Conservation (phyloP, 2,329 filamentous ascomycete species). For the Xylaria polymorpha region DNA sequence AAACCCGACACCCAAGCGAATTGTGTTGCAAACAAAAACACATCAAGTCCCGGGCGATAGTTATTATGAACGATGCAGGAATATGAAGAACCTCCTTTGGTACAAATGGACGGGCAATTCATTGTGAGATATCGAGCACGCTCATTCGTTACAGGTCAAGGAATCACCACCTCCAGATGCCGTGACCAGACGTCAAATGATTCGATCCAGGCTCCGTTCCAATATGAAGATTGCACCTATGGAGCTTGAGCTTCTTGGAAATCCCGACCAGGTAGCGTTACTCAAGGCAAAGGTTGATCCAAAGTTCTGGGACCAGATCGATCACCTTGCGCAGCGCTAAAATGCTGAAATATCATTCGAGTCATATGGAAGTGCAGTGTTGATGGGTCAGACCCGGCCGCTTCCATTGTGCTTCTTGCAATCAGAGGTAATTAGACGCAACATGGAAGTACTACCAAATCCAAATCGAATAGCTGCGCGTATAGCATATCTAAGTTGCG, state of each 20-base stretch:
- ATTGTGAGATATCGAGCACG: too few species aligned
- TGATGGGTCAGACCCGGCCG: too few species aligned
- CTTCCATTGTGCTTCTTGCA: too few species aligned
- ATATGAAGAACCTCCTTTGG: too few species aligned
- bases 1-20: too few species aligned
- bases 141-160: too few species aligned
- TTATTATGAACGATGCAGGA: too few species aligned
- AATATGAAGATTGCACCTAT: slow-evolving; percentile 26
- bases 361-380: too few species aligned
- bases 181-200: slow-evolving; percentile 33
- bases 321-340: slow-evolving; percentile 14
- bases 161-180: slow-evolving; percentile 23
- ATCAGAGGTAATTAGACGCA: neutral
- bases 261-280: slow-evolving; percentile 28
- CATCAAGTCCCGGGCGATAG: too few species aligned
- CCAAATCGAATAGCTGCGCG: neutral
- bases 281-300: slow-evolving; percentile 27
- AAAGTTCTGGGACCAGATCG: slow-evolving; percentile 31
- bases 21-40: too few species aligned
- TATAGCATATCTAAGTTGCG: slow-evolving; percentile 9
- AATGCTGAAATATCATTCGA: too few species aligned
- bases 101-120: too few species aligned
- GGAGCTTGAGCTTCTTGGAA: slow-evolving; percentile 23
- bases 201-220: slow-evolving; percentile 27
- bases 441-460: neutral